Evolutionary conservation across 2,329 filamentous ascomycete genomes (phyloP), one percentile per base, ranked within the genome.

Genomic region (Fusarium metavorans): DNA sequence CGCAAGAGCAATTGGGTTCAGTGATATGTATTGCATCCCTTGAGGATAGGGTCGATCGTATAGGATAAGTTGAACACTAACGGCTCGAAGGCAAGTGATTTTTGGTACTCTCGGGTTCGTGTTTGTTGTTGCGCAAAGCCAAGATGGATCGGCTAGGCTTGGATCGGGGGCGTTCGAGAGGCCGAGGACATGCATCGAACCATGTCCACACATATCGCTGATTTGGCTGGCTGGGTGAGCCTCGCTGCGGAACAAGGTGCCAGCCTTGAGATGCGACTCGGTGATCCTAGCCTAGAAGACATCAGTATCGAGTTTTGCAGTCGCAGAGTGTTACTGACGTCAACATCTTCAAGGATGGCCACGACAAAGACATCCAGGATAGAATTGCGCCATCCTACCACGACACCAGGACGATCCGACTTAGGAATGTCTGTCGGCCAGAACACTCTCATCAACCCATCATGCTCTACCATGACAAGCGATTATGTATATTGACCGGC

Each of bases 361-460:
- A 98, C 92, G 41, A 98, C 95, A 79, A 98, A 93, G 56, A 98
- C 87, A 83, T 99, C 97, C 62, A 95, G 87, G 57, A 93, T 92
- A 41, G 96, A 98, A 83, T 99, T 99, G 79, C 93, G 92, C 95
- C 96, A 99, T 80, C 97, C 97, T 56, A 99, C 94, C 74, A 99
- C 91, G 70, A 98, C 94, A 52, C 96, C 97, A 48, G 94, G 91
- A 67, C 90, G 88, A 76, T 91, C 90, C 65, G 92, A 93, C 83
- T 88, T 89, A 64, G 90, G 88, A 80, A 94, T 91, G 85, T 97
- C 95, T 80, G 93, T 93, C 80, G 97, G 97, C 97, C 97, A 99
- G 87, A 99, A 98, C 86, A 99, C 92, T 87, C 97, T 95, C 92
- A 98, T 95, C 87, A 98, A 88, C 81, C 94, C 95, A 94, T 97